Base-by-base conservation (phyloP, 2,329 filamentous ascomycete species). In the Curvularia lunata region DNA sequence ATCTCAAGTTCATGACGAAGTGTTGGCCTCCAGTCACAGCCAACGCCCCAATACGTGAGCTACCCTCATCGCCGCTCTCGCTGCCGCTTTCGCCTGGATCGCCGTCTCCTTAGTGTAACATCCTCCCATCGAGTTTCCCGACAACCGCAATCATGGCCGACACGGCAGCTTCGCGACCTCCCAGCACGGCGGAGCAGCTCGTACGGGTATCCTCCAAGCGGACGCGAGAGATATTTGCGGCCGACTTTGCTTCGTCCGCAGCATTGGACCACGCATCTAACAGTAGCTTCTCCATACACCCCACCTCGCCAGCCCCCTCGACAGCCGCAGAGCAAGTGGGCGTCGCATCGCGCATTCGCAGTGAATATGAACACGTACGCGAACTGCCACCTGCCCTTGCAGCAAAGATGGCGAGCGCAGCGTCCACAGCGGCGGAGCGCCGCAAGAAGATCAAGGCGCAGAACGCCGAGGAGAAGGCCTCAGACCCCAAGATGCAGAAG, bases 281-380 rank as follows among this genome's bases (percentile, higher is more conserved):
- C 49, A 67, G 77, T 46, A 62, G 67, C 41, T 76, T 75, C 45
- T 75, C 78, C 4, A 76, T 80, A 54, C 78, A 80, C 47, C 77
- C 81, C 7, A 74, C 80, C 25, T 78, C 81, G 18, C 76, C 79
- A 28, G 78, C 80, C 45, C 77, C 80, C 4, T 70, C 72, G 37
- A 76, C 81, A 12, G 70, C 76, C 48, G 77, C 81, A 43, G 79
- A 82, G 56, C 76, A 77, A 61, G 74, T 81, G 45, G 79, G 80
- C 49, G 79, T 88, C 43, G 79, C 83, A 28, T 77, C 83, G 52
- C 85, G 88, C 47, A 86, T 91, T 72, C 83, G 83, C 52, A 82
- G 82, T 70, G 92, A 97, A 80, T 97, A 97, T 77, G 85, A 88
- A 67, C 82, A 88, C 70, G 88, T 95, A 21, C 86, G 87, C 73